These are phyloP conservation scores for Zymoseptoria brevis DNA, from an alignment of 2,329 filamentous ascomycete genomes.

Conservation along the genomic window DNA sequence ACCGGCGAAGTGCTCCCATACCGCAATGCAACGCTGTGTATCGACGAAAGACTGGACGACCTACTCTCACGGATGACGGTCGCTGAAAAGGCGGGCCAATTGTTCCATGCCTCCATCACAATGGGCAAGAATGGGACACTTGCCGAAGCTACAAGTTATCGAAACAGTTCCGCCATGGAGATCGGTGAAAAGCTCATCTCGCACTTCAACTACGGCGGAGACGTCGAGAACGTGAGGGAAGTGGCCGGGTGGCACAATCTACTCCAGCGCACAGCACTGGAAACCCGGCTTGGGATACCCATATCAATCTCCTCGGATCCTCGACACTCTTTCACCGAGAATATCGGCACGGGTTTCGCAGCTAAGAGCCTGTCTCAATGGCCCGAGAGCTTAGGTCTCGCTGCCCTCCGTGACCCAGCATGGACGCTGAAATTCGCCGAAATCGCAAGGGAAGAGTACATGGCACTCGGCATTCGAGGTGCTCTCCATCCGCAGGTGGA, in stretches of 20 bases:
- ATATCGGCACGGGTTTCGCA: constrained; percentile 37
- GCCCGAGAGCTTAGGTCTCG: constrained; percentile 46
- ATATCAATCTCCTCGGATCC: constrained; percentile 44
- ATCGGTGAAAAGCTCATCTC: constrained; percentile 34
- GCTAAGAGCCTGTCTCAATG: constrained; percentile 44
- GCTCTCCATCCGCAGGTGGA: constrained; percentile 47
- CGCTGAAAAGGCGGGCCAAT: constrained; percentile 43
- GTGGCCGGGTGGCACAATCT: constrained; percentile 36
- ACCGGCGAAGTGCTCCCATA: constrained; percentile 21
- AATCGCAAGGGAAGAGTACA: constrained; percentile 42
- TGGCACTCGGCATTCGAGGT: constrained; percentile 37
- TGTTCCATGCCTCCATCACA: constrained; percentile 37
- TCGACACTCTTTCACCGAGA: constrained; percentile 39
- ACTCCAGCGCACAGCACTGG: constrained; percentile 37
- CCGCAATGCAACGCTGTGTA: constrained; percentile 32
- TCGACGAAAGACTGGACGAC: constrained; percentile 43
- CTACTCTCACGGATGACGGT: constrained; percentile 41
- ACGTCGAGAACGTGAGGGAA: constrained; percentile 32
- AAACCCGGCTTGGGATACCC: constrained; percentile 43
- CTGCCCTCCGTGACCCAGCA: constrained; percentile 39
- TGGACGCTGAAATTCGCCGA: constrained; percentile 43
- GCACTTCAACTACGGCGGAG: constrained; percentile 43
- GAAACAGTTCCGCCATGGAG: constrained; percentile 25
- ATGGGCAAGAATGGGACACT: constrained; percentile 30
- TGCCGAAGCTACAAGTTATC: constrained; percentile 16